Conservation (phyloP, 352 stramenopile species). For the Phytophthora melonis region DNA sequence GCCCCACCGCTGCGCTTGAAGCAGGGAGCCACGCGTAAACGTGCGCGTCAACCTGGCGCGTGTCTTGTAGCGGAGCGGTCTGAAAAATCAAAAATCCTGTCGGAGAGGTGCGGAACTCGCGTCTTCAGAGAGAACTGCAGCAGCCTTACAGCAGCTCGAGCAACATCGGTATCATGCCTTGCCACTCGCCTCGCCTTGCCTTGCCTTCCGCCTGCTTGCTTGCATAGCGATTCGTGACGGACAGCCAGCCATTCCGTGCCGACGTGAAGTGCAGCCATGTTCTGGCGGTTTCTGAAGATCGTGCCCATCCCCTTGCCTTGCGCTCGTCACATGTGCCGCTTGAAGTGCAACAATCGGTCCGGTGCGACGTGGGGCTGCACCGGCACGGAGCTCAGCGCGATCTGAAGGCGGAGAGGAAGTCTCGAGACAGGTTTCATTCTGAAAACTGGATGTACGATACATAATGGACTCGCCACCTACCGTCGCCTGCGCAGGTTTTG, state of each 20-base stretch:
- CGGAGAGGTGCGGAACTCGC: too few species aligned
- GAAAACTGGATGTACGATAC: too few species aligned
- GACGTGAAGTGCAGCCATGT: background rate
- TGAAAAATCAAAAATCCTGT: too few species aligned
- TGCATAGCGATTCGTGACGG: background rate
- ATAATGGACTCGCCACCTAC: background rate
- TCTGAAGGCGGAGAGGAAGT: too few species aligned
- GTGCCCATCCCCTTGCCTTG: background rate
- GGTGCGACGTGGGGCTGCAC: too few species aligned
- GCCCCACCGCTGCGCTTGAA: too few species aligned
- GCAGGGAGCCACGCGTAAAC: background rate
- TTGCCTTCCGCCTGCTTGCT: background rate
- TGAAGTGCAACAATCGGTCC: background rate
- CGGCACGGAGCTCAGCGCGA: too few species aligned
- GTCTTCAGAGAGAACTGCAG: too few species aligned
- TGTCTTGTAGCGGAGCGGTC: background rate
- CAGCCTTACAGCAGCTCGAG: background rate
- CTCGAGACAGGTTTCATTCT: too few species aligned
- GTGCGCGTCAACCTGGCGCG: background rate
- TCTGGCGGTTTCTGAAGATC: conserved; percentile 1
- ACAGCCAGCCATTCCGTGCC: background rate
- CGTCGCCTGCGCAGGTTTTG: conserved; percentile 16
- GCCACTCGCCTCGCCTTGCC: too few species aligned
- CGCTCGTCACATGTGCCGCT: conserved; percentile 3
- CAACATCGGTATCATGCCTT: too few species aligned